These are phyloP conservation scores for Cladosporium sp. DNA, from an alignment of 2,329 filamentous ascomycete species.

Conservation along the genomic window DNA sequence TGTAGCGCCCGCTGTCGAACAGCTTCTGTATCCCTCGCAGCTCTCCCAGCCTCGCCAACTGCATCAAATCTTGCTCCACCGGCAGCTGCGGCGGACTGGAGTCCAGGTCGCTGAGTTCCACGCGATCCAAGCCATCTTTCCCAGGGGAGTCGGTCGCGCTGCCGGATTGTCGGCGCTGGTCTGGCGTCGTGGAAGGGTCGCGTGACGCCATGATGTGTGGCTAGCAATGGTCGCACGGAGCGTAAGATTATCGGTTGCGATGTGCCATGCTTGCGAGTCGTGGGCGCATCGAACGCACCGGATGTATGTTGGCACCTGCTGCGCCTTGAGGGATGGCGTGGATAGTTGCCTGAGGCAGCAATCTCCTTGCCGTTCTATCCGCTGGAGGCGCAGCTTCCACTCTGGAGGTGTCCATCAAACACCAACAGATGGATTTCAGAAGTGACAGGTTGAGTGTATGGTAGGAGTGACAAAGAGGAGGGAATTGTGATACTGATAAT, in stretches of 20 bases:
- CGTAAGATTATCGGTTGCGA: neutral
- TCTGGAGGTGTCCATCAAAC: too few relatives aligned
- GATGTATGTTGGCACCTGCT: constrained; percentile 7
- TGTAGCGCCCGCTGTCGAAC: constrained; percentile 74
- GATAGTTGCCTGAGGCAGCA: neutral
- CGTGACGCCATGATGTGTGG: constrained; percentile 14
- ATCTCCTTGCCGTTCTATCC: constrained; percentile 1
- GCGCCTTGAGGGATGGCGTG: neutral
- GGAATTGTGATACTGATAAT: too few relatives aligned
- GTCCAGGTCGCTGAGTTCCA: constrained; percentile 31
- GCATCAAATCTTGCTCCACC: constrained; percentile 83
- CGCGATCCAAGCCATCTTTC: constrained; percentile 30
- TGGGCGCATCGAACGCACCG: constrained; percentile 1
- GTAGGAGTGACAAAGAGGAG: too few relatives aligned
- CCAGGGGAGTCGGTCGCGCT: constrained; percentile 14
- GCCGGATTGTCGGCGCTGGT: constrained; percentile 13
- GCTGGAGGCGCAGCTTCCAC: neutral
- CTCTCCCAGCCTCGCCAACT: constrained; percentile 83
- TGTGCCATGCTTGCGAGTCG: neutral
- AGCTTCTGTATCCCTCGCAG: constrained; percentile 80
- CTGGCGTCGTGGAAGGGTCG: constrained; percentile 14
- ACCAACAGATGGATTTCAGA: too few relatives aligned
- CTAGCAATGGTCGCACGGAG: neutral
- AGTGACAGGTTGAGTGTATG: too few relatives aligned
- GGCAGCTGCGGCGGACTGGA: constrained; percentile 36